phyloP scores from a whole-genome alignment of 2,329 filamentous ascomycete genomes.

The Colletotrichum euphorbiae region DNA sequence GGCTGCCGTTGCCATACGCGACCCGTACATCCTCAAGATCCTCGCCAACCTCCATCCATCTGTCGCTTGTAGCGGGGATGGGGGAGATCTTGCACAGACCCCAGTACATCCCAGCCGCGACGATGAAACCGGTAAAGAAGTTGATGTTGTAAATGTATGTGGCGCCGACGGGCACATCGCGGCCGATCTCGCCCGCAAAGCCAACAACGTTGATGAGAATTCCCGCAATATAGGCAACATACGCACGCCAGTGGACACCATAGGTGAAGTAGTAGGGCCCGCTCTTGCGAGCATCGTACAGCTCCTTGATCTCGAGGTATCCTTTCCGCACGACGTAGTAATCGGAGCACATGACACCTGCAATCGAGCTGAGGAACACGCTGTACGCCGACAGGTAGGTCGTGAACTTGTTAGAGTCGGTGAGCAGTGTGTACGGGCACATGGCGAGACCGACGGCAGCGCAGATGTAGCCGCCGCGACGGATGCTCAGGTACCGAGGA shows the following conservation, averaged over 20 bases:
- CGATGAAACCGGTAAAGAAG: constrained; percentile 86
- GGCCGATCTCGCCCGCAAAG: constrained; percentile 84
- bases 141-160: constrained; percentile 91
- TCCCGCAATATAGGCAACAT: constrained; percentile 82
- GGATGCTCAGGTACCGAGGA: constrained; percentile 85
- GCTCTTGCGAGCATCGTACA: constrained; percentile 77
- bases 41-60: constrained; percentile 82
- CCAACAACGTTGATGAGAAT: constrained; percentile 93
- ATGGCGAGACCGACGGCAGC: constrained; percentile 83
- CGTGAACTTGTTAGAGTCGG: constrained; percentile 82
- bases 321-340: constrained; percentile 89
- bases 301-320: constrained; percentile 80
- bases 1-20: constrained; percentile 56
- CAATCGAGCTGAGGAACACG: constrained; percentile 93
- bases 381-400: constrained; percentile 93
- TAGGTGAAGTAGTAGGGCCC: constrained; percentile 79
- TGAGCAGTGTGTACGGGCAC: constrained; percentile 87
- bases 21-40: constrained; percentile 66
- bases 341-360: constrained; percentile 89
- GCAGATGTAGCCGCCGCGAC: constrained; percentile 88
- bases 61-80: constrained; percentile 77
- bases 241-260: constrained; percentile 87
- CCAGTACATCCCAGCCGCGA: constrained; percentile 77
- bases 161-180: constrained; percentile 78
- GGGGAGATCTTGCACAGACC: constrained; percentile 75